A percentile compares a stretch with the other conserved stretches of the same genome.
Conservation (phyloP, 495 filamentous ascomycete species). For the Aspergillus bertholletiae region DNA sequence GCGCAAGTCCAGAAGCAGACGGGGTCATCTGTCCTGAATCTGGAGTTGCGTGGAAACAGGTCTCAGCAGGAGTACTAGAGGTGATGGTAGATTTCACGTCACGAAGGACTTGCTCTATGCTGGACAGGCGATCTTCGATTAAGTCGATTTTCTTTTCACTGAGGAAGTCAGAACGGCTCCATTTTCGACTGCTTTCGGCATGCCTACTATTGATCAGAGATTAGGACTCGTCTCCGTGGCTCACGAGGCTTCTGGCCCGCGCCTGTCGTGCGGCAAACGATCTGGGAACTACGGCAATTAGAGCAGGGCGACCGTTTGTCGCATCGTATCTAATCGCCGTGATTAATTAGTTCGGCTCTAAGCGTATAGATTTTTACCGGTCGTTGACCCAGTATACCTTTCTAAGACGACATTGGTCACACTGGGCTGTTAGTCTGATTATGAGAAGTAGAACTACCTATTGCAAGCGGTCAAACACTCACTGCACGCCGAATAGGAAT, state of each 20-base stretch:
- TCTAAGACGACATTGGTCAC: constrained; percentile 47
- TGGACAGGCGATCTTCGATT: constrained; percentile 58
- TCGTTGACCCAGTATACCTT: constrained; percentile 36
- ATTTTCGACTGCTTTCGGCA: background rate
- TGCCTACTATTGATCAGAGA: constrained; percentile 64
- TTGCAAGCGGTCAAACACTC: constrained; percentile 25
- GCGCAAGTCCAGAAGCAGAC: constrained; percentile 18
- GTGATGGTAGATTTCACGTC: constrained; percentile 23
- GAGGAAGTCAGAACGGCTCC: background rate
- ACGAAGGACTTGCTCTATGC: constrained; percentile 52
- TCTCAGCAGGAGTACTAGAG: constrained; percentile 4
- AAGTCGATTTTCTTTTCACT: constrained; percentile 68
- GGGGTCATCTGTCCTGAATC: constrained; percentile 17
- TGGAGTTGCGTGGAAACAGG: constrained; percentile 17
- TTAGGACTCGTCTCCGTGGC: constrained; percentile 58
- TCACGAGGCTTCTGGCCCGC: constrained; percentile 56
- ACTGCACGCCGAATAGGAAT: constrained; percentile 28
- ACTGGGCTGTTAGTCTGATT: constrained; percentile 25
- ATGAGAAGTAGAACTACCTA: no score
- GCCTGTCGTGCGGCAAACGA: constrained; percentile 55
- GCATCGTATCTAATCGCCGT: constrained; percentile 35
- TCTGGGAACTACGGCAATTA: constrained; percentile 43
- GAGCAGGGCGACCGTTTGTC: constrained; percentile 44
- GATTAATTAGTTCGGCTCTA: background rate
- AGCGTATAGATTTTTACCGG: background rate